A percentile compares a stretch with the other conserved stretches of the same genome.
Evolutionary conservation across 495 filamentous ascomycete species (phyloP).

Genomic region (Aspergillus hancockii): DNA sequence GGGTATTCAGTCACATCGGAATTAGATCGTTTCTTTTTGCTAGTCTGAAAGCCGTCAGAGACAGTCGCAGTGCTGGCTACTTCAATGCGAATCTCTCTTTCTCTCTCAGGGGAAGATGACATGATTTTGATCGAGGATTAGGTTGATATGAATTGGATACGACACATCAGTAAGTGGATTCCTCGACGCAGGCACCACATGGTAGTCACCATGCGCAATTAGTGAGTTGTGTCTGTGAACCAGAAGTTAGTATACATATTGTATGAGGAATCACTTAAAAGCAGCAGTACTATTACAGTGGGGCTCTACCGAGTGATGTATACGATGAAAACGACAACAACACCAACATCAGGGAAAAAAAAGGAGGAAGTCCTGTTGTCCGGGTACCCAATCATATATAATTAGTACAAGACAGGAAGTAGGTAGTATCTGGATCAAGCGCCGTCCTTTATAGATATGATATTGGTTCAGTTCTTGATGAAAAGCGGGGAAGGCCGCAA

Average conservation of each 20-base stretch:
- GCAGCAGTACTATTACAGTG: too few species aligned
- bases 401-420: too few species aligned
- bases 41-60: constrained; percentile 10
- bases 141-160: not conserved
- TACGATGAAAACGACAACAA: too few species aligned
- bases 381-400: too few species aligned
- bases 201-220: not conserved
- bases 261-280: not conserved
- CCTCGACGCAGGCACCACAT: not conserved
- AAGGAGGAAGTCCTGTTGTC: too few species aligned
- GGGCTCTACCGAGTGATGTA: too few species aligned
- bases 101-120: constrained; percentile 24
- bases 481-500: too few species aligned
- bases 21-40: constrained; percentile 61
- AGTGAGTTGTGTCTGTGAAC: not conserved
- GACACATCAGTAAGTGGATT: not conserved
- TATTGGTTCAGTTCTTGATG: too few species aligned
- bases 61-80: constrained; percentile 1
- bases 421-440: too few species aligned
- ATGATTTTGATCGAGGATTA: constrained; percentile 6
- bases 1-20: constrained; percentile 68
- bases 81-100: constrained; percentile 15
- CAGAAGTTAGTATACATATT: not conserved
- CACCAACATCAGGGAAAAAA: too few species aligned
- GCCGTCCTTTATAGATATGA: too few species aligned